These are phyloP conservation scores for Podila verticillata DNA, from an alignment of 192 early-diverging fungal species.

Conservation along the genomic window DNA sequence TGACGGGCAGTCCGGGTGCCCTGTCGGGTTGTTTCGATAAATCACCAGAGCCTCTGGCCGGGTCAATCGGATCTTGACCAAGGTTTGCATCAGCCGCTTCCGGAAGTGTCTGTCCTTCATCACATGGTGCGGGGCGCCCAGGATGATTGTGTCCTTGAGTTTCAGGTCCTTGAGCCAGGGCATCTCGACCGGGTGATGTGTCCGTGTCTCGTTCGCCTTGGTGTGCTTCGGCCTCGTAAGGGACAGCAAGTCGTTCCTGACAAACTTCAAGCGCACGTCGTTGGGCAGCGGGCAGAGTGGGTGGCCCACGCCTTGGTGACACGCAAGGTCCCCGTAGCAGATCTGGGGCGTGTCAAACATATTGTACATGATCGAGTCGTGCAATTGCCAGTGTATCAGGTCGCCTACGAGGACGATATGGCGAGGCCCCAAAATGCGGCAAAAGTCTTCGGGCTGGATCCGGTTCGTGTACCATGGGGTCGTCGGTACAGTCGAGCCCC, in stretches of 20 bases:
- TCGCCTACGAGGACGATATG: conserved; percentile 64
- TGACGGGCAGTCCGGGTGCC: conserved; percentile 52
- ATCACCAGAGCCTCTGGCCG: conserved; percentile 56
- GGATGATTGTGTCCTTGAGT: conserved; percentile 54
- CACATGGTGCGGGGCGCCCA: conserved; percentile 54
- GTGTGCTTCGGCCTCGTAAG: conserved; percentile 1
- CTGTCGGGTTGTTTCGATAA: conserved; percentile 59
- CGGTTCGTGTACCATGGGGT: background rate
- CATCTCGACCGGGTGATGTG: conserved; percentile 54
- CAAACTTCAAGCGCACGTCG: conserved; percentile 43
- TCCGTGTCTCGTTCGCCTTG: conserved; percentile 30
- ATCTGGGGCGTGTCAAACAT: conserved; percentile 61
- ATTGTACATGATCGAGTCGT: conserved; percentile 59
- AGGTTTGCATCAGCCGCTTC: conserved; percentile 29
- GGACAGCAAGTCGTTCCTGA: conserved; percentile 63
- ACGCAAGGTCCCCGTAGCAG: conserved; percentile 65
- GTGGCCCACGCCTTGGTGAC: conserved; percentile 51
- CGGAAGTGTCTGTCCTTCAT: conserved; percentile 53
- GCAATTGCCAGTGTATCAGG: conserved; percentile 59
- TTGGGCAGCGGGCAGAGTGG: conserved; percentile 36
- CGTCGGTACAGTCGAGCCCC: too few species aligned
- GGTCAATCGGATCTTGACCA: conserved; percentile 47
- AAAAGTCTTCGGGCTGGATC: conserved; percentile 45
- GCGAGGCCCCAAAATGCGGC: conserved; percentile 44
- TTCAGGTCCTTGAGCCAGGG: conserved; percentile 49